These are phyloP conservation scores for Trichoderma gamsii DNA, from an alignment of 495 filamentous ascomycete genomes.

Conservation along the genomic window DNA sequence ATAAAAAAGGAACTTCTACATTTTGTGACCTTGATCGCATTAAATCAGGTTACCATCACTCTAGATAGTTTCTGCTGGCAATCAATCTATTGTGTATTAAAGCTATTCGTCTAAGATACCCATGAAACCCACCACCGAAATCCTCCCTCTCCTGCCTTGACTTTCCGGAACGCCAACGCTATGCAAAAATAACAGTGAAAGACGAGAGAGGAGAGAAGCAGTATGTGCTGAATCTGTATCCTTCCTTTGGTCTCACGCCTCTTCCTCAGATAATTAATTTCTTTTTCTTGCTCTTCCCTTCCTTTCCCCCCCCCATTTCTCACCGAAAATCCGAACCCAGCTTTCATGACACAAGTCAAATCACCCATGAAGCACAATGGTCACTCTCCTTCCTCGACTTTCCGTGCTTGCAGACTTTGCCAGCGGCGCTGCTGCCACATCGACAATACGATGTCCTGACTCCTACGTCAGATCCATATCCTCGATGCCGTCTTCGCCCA, in stretches of 20 bases:
- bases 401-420: not conserved
- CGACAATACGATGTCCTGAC: not conserved
- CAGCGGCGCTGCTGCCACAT: not conserved
- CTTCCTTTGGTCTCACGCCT: not conserved
- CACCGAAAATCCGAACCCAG: too few species aligned
- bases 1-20: too few species aligned
- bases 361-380: not conserved
- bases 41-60: too few species aligned
- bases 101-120: not conserved
- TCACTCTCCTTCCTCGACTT: not conserved
- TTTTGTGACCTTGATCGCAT: too few species aligned
- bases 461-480: conserved; percentile 32
- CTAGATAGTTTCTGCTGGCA: too few species aligned
- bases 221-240: not conserved
- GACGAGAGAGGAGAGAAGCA: not conserved
- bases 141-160: not conserved
- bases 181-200: conserved; percentile 4
- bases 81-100: not conserved
- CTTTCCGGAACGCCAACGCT: conserved; percentile 13
- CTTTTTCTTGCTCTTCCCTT: too few species aligned
- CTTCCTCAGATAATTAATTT: too few species aligned
- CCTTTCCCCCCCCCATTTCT: too few species aligned
- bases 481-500: conserved; percentile 26
- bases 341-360: too few species aligned
- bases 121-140: not conserved